Evolutionary conservation across 257 asterid species (phyloP).

Genomic region (Pogostemon cablin): DNA sequence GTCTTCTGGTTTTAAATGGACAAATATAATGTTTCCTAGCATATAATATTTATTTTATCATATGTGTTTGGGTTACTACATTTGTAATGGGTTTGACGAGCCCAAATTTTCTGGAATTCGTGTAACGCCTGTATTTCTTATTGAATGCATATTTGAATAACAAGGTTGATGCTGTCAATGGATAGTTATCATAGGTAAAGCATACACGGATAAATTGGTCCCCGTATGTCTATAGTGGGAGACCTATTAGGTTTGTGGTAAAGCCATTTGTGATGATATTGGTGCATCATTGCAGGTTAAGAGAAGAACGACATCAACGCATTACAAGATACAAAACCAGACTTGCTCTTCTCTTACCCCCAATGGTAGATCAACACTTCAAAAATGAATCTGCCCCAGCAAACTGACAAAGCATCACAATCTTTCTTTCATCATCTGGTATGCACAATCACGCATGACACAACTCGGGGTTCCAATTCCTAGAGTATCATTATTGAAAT

Average conservation of each 20-base stretch:
- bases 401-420: constrained; percentile 40
- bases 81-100: too few species aligned
- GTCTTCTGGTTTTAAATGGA: too few species aligned
- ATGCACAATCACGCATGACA: background rate
- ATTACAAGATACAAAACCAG: constrained; percentile 81
- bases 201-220: background rate
- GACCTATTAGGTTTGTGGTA: background rate
- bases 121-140: background rate
- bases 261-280: background rate
- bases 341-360: constrained; percentile 81
- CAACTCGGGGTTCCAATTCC: too few species aligned
- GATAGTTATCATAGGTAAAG: background rate
- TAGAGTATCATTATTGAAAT: constrained; percentile 11
- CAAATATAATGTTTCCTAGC: too few species aligned
- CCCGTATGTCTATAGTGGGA: too few species aligned
- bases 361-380: constrained; percentile 72
- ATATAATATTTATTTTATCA: too few species aligned
- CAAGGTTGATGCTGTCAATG: background rate
- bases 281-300: constrained; percentile 59
- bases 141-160: constrained; percentile 7
- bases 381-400: constrained; percentile 58
- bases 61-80: too few species aligned
- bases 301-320: constrained; percentile 76
- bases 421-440: constrained; percentile 11
- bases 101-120: constrained; percentile 5